Conservation (phyloP, 2,329 filamentous ascomycete species). For the Colletotrichum filicis region DNA sequence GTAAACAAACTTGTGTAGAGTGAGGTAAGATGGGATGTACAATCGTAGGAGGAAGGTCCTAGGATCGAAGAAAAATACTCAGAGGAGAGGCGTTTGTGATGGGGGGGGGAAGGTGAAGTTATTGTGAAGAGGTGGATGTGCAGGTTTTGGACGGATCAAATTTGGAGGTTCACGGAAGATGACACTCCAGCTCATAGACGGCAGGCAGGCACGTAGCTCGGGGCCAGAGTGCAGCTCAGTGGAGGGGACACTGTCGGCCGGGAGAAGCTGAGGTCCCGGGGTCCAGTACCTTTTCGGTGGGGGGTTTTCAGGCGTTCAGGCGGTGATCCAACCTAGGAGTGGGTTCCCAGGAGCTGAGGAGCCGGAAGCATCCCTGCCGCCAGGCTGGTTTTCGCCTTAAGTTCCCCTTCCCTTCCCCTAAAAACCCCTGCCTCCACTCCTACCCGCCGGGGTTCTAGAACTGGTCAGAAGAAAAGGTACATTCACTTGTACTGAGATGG, state of each 20-base stretch:
- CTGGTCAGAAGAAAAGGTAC: constrained; percentile 34
- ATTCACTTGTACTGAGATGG: constrained; percentile 9
- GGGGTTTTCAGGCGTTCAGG: neutral
- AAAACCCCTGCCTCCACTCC: constrained; percentile 17
- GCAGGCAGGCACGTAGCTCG: neutral
- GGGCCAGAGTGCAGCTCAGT: neutral
- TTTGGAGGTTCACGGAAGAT: constrained; percentile 20
- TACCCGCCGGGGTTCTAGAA: constrained; percentile 31
- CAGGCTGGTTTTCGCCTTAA: constrained; percentile 8
- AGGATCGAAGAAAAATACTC: constrained; percentile 27
- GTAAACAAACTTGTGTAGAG: constrained; percentile 19
- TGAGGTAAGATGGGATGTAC: constrained; percentile 19
- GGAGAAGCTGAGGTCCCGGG: constrained; percentile 4
- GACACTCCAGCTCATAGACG: neutral
- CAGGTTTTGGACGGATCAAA: constrained; percentile 10
- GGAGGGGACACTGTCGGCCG: neutral
- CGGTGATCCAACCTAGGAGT: constrained; percentile 10
- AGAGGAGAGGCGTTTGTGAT: neutral
- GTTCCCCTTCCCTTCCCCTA: constrained; percentile 8
- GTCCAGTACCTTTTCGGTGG: neutral
- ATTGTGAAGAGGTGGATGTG: constrained; percentile 9
- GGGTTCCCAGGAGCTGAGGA: constrained; percentile 12
- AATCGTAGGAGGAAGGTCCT: constrained; percentile 1
- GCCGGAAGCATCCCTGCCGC: constrained; percentile 25
- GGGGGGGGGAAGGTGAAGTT: neutral